A percentile compares a stretch with the other conserved stretches of the same genome.
These are phyloP conservation scores for Saitozyma podzolica DNA, from an alignment of 768 basidiomycete genomes.

Conservation along the genomic window DNA sequence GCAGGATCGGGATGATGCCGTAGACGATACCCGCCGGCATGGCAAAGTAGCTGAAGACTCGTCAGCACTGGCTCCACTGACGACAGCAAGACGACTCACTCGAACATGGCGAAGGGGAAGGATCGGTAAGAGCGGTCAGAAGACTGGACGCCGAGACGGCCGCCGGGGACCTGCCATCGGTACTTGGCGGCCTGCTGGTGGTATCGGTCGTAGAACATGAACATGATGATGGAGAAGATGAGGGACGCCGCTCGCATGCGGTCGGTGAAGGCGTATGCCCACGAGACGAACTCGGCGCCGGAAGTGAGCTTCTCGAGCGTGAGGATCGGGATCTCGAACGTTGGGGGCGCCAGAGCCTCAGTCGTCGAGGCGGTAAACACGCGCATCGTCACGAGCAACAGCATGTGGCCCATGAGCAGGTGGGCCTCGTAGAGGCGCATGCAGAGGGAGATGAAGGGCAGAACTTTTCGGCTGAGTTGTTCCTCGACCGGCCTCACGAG, in stretches of 20 bases:
- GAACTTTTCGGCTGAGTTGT: not conserved
- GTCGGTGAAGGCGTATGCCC: slow-evolving; percentile 25
- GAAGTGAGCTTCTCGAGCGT: slow-evolving; percentile 12
- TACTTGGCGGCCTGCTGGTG: slow-evolving; percentile 29
- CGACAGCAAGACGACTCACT: slow-evolving; percentile 16
- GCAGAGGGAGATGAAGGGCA: slow-evolving; percentile 24
- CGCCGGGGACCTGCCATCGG: slow-evolving; percentile 24
- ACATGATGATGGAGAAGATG: slow-evolving; percentile 24
- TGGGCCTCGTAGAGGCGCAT: slow-evolving; percentile 44
- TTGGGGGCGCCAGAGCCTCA: slow-evolving; percentile 5
- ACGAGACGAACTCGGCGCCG: slow-evolving; percentile 17
- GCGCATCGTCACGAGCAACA: slow-evolving; percentile 18
- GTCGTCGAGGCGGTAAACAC: slow-evolving; percentile 15
- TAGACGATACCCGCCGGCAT: slow-evolving; percentile 39
- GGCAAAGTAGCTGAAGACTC: slow-evolving; percentile 28
- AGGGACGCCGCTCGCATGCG: slow-evolving; percentile 17
- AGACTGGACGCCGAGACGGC: slow-evolving; percentile 23
- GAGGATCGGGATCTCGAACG: slow-evolving; percentile 13
- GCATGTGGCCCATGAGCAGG: slow-evolving; percentile 41
- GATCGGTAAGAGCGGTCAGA: slow-evolving; percentile 17
- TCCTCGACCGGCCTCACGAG: slow-evolving; percentile 10
- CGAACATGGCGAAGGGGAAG: slow-evolving; percentile 21
- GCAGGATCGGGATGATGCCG: slow-evolving; percentile 41
- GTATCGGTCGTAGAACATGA: slow-evolving; percentile 39
- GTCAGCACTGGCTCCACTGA: not conserved